Base-by-base conservation (phyloP, 306 rosid species). In the Acacia acuminata region DNA sequence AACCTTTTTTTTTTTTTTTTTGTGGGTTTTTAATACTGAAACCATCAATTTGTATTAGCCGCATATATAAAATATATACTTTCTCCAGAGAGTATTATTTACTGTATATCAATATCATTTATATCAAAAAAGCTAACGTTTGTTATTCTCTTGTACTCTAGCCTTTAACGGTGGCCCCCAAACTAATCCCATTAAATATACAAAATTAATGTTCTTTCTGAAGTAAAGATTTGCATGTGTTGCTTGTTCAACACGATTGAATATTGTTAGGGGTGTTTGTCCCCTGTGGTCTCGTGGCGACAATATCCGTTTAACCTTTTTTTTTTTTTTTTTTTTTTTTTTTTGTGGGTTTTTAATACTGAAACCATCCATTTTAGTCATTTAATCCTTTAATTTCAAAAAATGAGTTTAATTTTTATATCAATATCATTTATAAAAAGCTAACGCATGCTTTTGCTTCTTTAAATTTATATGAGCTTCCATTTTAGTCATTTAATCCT, bases 241-340 rank as follows among this genome's bases (percentile, higher is more conserved):
- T 65, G 71, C 71, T 65, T 65, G 47, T 66, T 66, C 25, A 66
- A 36, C 19, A 66, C 44, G 72, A 65, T 34, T 66, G 72, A 66
- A 66, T 66, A 34, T 66, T 66, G 11, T 15, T 66, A 3, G 24
- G 34, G 45, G 45, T 3, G 8, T 27, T 63, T 63, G 40, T 27
- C 14, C 40, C 19, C 20, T 63, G 8, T 4, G 34, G 36, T 17
- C 17, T 9, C 40, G 70, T 64, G 70, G 14, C 30, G 40, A 0
- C 38, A 27, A 63, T 16, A 66, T 32, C 24, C 7, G 9, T 34
- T 32, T 14, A 6, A 32, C 20, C 7, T 19, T 64, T 61, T 25
- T 61, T 32, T 32, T 32, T 34, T 34, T 34, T n/a, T n/a, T n/a
- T n/a, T n/a, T n/a, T n/a, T n/a, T n/a, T n/a, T n/a, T n/a, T n/a